These are phyloP conservation scores for Stagonosporopsis chrysanthemi DNA, from an alignment of 2,329 filamentous ascomycete species.

Conservation along the genomic window DNA sequence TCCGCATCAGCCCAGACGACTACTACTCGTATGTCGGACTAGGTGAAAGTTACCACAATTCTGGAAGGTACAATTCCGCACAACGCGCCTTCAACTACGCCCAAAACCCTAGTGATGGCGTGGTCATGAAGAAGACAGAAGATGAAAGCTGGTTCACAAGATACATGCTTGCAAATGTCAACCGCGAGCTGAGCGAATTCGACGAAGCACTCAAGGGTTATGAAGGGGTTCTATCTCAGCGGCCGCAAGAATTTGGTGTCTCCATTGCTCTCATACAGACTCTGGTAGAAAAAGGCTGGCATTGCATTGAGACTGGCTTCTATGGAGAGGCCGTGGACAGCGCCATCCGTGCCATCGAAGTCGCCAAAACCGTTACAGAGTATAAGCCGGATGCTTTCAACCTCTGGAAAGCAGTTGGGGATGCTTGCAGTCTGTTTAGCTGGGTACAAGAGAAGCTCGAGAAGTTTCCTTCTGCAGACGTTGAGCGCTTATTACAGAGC, in stretches of 20 bases:
- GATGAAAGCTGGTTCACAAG: conserved; percentile 92
- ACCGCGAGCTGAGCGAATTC: conserved; percentile 88
- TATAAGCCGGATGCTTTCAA: conserved; percentile 80
- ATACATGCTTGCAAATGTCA: conserved; percentile 96
- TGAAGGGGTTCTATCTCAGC: conserved; percentile 71
- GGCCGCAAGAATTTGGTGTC: conserved; percentile 82
- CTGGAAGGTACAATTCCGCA: conserved; percentile 91
- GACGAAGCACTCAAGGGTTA: conserved; percentile 83
- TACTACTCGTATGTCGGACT: conserved; percentile 97
- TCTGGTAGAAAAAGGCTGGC: conserved; percentile 80
- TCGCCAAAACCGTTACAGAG: conserved; percentile 68
- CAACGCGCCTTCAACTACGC: conserved; percentile 90
- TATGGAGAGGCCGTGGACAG: conserved; percentile 83
- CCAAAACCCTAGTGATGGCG: conserved; percentile 72
- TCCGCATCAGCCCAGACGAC: conserved; percentile 82
- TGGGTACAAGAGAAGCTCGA: conserved; percentile 73
- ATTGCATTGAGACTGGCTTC: conserved; percentile 79
- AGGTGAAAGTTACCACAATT: conserved; percentile 96
- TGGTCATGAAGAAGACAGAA: conserved; percentile 59
- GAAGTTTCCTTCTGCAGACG: conserved; percentile 66
- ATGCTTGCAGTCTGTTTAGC: conserved; percentile 85
- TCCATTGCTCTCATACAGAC: conserved; percentile 88
- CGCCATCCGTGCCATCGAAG: conserved; percentile 72
- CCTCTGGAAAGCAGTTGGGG: conserved; percentile 90
- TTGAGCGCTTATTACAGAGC: conserved; percentile 66